Evolutionary conservation across 495 filamentous ascomycete species (phyloP), one percentile per base, ranked within the genome.

Genomic region (Aspergillus nidulans): DNA sequence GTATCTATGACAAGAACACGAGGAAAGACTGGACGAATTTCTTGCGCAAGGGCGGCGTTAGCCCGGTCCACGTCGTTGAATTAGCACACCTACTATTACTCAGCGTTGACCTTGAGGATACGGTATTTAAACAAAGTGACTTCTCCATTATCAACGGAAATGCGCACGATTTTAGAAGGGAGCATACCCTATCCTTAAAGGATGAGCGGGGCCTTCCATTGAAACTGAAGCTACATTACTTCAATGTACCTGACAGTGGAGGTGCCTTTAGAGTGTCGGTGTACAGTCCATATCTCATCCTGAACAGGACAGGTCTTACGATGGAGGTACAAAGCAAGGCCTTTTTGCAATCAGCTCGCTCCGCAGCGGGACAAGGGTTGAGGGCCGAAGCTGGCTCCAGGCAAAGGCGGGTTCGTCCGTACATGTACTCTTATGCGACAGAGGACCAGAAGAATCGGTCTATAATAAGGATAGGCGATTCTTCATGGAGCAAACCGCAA

Each of bases 1-100:
- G 91, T 50, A 97, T 98, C 20, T 97, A 97, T 64, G 94, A 98
- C 73, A 95, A 91, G 75, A 94, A 95, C 68, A 97, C 91, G 0
- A 91, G 88, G 74, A 94, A 95, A 66, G 92, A 98, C 68, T 98
- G 95, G 94, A 92, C 91, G 0, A 98, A 98, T 65, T 98, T 98
- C 75, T 70, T 98, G 19, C 81, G 94, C 49, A 97, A 95, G 69
- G 94, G 94, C 9, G 94, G 94, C 19, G 86, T 96, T 43, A 97
- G 94, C 67, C 94, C 94, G 1, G 92, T 97, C 2, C 94, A 98
- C 71, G 91, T 97, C 7, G 91, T 97, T 38, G 92, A 97, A 69
- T 73, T 97, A 3, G 96, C 94, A 16, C 94, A 97, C 70, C 80
- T 97, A 18, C 77, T 98, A 7, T 72, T 97, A 23, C 78, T 98